Evolutionary conservation across 352 stramenopile genomes (phyloP).

Genomic region (Pythium scleroteichum): DNA sequence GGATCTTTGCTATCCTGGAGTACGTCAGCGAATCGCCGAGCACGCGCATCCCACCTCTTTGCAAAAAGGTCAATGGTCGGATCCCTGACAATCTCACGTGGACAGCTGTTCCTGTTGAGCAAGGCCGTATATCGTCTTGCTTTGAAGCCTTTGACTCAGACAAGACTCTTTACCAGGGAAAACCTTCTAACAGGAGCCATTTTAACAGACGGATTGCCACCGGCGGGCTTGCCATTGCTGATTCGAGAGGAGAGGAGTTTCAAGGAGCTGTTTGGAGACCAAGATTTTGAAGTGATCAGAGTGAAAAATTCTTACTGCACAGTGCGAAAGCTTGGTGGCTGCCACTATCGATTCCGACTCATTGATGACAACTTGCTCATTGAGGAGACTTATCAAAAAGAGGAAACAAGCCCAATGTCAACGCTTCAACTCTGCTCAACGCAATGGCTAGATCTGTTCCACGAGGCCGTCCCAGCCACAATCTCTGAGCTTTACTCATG

Average conservation of each 20-base stretch:
- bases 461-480: not conserved
- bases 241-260: not conserved
- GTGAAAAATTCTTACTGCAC: not conserved
- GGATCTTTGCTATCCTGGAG: not conserved
- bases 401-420: not conserved
- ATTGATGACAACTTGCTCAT: not conserved
- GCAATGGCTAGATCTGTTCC: not conserved
- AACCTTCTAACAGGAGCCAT: constrained; percentile 1
- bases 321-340: not conserved
- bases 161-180: not conserved
- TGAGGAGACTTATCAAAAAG: not conserved
- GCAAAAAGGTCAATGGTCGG: not conserved
- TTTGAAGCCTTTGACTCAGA: constrained; percentile 4
- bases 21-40: not conserved
- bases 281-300: constrained; percentile 8
- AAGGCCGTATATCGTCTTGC: not conserved
- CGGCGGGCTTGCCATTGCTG: not conserved
- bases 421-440: not conserved
- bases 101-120: not conserved
- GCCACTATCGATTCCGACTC: not conserved
- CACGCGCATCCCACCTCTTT: not conserved
- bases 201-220: constrained; percentile 1
- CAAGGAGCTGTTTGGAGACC: constrained; percentile 1
- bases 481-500: not conserved
- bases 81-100: not conserved